Conservation (phyloP, 2,329 filamentous ascomycete genomes). For the Alternaria conjuncta region DNA sequence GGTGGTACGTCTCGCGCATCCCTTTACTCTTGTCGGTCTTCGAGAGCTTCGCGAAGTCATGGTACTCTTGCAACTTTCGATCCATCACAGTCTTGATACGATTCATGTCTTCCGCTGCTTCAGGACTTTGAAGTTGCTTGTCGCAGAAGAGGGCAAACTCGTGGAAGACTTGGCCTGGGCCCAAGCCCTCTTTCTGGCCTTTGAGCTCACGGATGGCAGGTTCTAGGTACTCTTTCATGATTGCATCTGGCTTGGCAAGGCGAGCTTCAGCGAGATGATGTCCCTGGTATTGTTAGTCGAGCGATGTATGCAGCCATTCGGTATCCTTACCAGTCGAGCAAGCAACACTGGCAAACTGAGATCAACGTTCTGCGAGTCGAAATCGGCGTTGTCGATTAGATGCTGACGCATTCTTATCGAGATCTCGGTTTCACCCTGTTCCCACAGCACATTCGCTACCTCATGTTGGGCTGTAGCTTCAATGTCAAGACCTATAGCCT, state of each 20-base stretch:
- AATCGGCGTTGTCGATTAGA: conserved; percentile 54
- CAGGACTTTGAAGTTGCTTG: conserved; percentile 85
- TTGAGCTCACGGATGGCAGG: conserved; percentile 84
- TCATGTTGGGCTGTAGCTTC: conserved; percentile 81
- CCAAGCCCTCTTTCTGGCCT: conserved; percentile 68
- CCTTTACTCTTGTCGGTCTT: conserved; percentile 53
- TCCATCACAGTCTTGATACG: conserved; percentile 80
- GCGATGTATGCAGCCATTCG: neutral
- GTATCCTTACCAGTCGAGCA: conserved; percentile 70
- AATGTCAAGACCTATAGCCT: conserved; percentile 74
- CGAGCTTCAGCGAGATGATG: conserved; percentile 88
- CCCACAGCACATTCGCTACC: conserved; percentile 89
- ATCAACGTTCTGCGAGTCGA: conserved; percentile 39
- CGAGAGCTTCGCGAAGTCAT: conserved; percentile 70
- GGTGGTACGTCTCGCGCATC: conserved; percentile 60
- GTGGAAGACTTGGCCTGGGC: conserved; percentile 88
- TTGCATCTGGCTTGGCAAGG: conserved; percentile 87
- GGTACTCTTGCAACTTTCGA: conserved; percentile 80
- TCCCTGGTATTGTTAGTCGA: conserved; percentile 57
- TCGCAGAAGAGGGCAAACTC: conserved; percentile 97
- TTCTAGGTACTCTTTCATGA: conserved; percentile 84
- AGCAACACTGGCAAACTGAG: conserved; percentile 69
- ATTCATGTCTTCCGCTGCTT: conserved; percentile 82
- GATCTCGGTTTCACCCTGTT: conserved; percentile 85
- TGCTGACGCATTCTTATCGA: conserved; percentile 88